Base-by-base conservation (phyloP, 495 filamentous ascomycete species). In the Neurospora sp. region DNA sequence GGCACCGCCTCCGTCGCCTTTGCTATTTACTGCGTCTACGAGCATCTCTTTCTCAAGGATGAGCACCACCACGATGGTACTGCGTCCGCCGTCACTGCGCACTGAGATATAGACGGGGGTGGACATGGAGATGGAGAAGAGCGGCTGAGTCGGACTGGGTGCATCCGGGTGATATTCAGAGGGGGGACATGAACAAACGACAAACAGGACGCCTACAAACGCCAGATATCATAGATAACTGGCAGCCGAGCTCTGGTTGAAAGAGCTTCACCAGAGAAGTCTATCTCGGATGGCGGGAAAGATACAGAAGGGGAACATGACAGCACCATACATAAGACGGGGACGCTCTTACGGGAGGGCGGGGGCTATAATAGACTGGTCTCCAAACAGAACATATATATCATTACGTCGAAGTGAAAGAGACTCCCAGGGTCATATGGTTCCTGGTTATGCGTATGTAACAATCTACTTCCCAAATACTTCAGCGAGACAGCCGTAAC, bases 1-100 rank as follows among this genome's bases (percentile, higher is more conserved):
- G 96, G 96, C 65, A 96, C 93, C 74, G 96, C 94, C 6, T 91
- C 90, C 10, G 95, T 95, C 65, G 94, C 94, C 12, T 99, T 99
- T 81, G 89, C 91, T 42, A 90, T 83, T 69, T 99, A 99, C 84
- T 92, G 94, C 83, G 87, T 86, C 44, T 97, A 93, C 80, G 96
- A 99, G 85, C 88, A 93, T 78, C 78, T 96, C 53, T 97, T 97
- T 80, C 74, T 96, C 72, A 88, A 92, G 74, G 74, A 77, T 78
- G 90, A 94, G 53, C 89, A 92, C 70, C 92, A 94, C 77, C 86
- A 90, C 75, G 87, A 79, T 73, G 53, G 53, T 35, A 61, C 53
- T 16, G 53, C 53, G 53, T 61, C 53, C 5, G 20, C 53, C 53
- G 53, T 61, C 22, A 61, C 53, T 61, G 53, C 53, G 22, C 53